These are phyloP conservation scores for Carex parvula DNA, from an alignment of 176 grass and related monocot species.

Conservation along the genomic window DNA sequence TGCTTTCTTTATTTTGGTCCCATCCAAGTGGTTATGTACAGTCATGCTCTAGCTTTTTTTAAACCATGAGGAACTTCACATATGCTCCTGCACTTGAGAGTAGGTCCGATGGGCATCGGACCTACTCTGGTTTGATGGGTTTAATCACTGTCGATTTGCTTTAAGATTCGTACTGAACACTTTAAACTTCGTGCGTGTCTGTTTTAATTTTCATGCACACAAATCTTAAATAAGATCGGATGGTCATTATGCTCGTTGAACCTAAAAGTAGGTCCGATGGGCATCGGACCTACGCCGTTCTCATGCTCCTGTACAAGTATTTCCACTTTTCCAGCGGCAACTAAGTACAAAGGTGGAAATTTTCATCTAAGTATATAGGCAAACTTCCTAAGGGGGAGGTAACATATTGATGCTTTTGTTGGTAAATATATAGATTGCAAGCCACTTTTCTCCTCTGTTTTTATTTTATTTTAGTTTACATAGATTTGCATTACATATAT, in stretches of 20 bases:
- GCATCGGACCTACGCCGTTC: no score
- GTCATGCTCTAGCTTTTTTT: background rate
- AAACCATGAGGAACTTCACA: conserved; percentile 16
- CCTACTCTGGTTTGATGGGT: no score
- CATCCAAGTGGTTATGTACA: conserved; percentile 13
- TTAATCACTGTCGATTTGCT: no score
- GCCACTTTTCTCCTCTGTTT: background rate
- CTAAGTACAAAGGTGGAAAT: background rate
- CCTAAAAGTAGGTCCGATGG: no score
- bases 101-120: no score
- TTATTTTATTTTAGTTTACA: background rate
- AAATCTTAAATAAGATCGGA: no score
- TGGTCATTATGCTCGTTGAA: no score
- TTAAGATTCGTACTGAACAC: no score
- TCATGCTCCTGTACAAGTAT: background rate
- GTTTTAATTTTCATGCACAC: no score
- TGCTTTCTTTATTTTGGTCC: conserved; percentile 30
- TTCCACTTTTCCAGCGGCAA: background rate
- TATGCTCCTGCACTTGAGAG: background rate
- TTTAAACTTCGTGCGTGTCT: no score
- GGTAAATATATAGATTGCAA: conserved; percentile 9
- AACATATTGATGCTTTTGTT: background rate
- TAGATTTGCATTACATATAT: background rate
- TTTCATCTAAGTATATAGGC: background rate
- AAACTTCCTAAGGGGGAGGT: background rate